Evolutionary conservation across 768 basidiomycete species (phyloP).

Genomic region (Rubroboletus satanas): DNA sequence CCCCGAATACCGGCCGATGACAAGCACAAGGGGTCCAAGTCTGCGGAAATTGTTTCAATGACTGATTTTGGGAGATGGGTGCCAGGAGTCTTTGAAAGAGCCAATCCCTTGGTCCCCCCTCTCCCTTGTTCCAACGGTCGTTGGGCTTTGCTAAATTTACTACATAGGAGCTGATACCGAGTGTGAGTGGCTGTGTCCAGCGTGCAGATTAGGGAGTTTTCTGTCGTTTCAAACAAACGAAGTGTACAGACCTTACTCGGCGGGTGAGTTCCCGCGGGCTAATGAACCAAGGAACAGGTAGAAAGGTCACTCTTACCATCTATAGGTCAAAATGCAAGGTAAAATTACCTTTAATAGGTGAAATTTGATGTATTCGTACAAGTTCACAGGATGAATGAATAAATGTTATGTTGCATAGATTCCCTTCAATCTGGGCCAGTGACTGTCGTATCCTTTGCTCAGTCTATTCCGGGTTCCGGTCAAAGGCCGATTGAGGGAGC

Average conservation of each 20-base stretch:
- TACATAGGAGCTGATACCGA: not conserved
- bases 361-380: no score
- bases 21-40: not conserved
- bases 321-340: not conserved
- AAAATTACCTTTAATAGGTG: not conserved
- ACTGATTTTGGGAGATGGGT: conserved; percentile 4
- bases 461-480: not conserved
- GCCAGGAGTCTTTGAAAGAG: conserved; percentile 7
- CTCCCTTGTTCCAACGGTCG: not conserved
- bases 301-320: no score
- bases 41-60: conserved; percentile 9
- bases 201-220: not conserved
- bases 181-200: conserved; percentile 1
- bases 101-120: not conserved
- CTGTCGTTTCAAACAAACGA: not conserved
- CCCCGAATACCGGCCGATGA: not conserved
- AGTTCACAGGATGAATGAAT: no score
- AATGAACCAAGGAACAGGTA: no score
- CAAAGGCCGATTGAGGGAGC: conserved; percentile 6
- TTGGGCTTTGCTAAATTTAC: not conserved
- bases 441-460: no score
- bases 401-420: no score
- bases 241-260: no score
- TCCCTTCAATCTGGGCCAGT: no score
- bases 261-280: no score